Percentiles rank a stretch among this genome's conserved stretches.
Evolutionary conservation across 805 yeast species (phyloP).

Genomic region (Candida nemodendra): DNA sequence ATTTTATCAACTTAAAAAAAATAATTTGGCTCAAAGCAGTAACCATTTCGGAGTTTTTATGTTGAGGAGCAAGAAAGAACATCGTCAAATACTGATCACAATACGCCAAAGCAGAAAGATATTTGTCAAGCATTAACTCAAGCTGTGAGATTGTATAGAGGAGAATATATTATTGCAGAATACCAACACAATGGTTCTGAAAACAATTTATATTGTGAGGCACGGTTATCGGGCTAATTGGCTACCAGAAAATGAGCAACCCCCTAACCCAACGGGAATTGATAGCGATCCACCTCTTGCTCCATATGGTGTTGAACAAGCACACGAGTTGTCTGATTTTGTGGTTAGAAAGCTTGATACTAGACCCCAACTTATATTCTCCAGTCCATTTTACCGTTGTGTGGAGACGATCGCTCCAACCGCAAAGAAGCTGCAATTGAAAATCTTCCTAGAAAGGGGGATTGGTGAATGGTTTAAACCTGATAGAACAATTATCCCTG

Average conservation of each 20-base stretch:
- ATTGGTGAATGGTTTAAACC: conserved; percentile 90
- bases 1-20: too few relatives aligned
- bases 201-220: conserved; percentile 68
- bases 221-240: conserved; percentile 93
- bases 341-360: conserved; percentile 45
- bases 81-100: too few relatives aligned
- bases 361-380: conserved; percentile 66
- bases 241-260: conserved; percentile 78
- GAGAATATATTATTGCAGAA: too few relatives aligned
- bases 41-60: too few relatives aligned
- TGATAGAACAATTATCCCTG: conserved; percentile 66
- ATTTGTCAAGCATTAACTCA: too few relatives aligned
- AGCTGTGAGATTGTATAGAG: too few relatives aligned
- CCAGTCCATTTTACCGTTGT: conserved; percentile 90
- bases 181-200: conserved; percentile 48
- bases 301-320: conserved; percentile 84
- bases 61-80: too few relatives aligned
- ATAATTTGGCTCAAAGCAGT: too few relatives aligned
- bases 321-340: conserved; percentile 70
- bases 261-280: conserved; percentile 88
- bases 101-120: too few relatives aligned
- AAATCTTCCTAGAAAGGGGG: conserved; percentile 73
- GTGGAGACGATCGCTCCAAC: conserved; percentile 76
- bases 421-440: conserved; percentile 55
- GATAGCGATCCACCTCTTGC: conserved; percentile 89